phyloP scores from a whole-genome alignment of 1,284 basidiomycete genomes.

The Volvariella surrecta region DNA sequence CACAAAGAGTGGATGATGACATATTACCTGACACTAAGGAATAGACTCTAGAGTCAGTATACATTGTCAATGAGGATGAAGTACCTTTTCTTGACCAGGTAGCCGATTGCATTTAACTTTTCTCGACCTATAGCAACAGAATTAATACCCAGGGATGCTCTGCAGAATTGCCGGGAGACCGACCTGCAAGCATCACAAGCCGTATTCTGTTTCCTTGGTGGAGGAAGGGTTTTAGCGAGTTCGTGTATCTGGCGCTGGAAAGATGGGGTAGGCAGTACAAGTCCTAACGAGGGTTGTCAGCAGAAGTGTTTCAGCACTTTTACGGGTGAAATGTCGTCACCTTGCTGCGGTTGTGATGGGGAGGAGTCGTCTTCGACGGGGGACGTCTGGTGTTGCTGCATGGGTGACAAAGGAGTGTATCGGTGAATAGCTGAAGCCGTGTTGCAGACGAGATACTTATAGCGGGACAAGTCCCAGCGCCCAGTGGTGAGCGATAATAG shows the following conservation, averaged over 20 bases:
- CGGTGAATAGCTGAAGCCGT: not conserved
- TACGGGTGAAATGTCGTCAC: slow-evolving; percentile 15
- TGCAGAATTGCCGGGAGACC: slow-evolving; percentile 2
- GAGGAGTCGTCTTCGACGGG: not conserved
- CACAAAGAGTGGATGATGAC: slow-evolving; percentile 6
- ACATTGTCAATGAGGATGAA: slow-evolving; percentile 15
- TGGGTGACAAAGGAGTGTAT: not conserved
- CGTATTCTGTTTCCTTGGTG: slow-evolving; percentile 81
- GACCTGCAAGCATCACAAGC: slow-evolving; percentile 86
- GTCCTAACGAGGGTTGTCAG: slow-evolving; percentile 30
- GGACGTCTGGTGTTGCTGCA: not conserved
- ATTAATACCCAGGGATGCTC: slow-evolving; percentile 13
- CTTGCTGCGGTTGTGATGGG: not conserved
- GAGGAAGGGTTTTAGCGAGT: slow-evolving; percentile 63
- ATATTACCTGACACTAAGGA: slow-evolving; percentile 55
- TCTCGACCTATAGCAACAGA: slow-evolving; percentile 41
- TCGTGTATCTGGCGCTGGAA: slow-evolving; percentile 74
- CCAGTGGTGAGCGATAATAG: not conserved
- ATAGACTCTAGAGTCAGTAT: slow-evolving; percentile 7
- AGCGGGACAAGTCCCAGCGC: slow-evolving; percentile 6
- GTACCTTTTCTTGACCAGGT: slow-evolving; percentile 70
- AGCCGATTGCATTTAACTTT: slow-evolving; percentile 80
- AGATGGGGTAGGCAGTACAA: slow-evolving; percentile 49
- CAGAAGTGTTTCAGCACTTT: slow-evolving; percentile 9
- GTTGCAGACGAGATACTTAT: slow-evolving; percentile 12